Percentiles rank a stretch among this genome's conserved stretches.
phyloP scores from a whole-genome alignment of 805 yeast species.

The Wickerhamiella musiphila region DNA sequence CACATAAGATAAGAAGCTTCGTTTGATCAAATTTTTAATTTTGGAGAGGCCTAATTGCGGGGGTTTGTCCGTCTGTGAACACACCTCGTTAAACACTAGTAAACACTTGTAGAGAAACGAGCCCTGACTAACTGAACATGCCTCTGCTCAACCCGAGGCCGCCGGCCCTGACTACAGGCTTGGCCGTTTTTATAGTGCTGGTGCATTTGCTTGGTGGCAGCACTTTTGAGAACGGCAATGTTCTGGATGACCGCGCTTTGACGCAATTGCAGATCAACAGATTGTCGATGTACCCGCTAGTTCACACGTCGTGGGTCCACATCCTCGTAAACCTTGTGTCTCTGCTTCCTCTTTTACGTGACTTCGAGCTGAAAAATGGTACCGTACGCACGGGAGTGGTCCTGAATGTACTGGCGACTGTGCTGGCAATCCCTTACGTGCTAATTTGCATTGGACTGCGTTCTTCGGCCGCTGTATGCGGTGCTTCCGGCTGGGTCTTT shows the following conservation, averaged over 20 bases:
- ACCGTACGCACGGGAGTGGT: slow-evolving; percentile 75
- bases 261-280: slow-evolving; percentile 31
- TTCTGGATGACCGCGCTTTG: slow-evolving; percentile 40
- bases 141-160: slow-evolving; percentile 18
- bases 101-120: too few relatives aligned
- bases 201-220: slow-evolving; percentile 23
- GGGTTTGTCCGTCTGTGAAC: too few relatives aligned
- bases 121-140: too few relatives aligned
- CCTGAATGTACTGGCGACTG: slow-evolving; percentile 50
- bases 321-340: slow-evolving; percentile 41
- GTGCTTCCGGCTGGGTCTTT: slow-evolving; percentile 64
- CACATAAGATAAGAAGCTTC: too few relatives aligned
- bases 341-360: slow-evolving; percentile 39
- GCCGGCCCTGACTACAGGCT: slow-evolving; percentile 50
- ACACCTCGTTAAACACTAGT: too few relatives aligned
- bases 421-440: slow-evolving; percentile 49
- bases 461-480: slow-evolving; percentile 19
- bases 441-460: slow-evolving; percentile 1
- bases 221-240: slow-evolving; percentile 4
- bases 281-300: slow-evolving; percentile 56
- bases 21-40: too few relatives aligned
- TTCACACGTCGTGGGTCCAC: slow-evolving; percentile 46
- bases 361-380: slow-evolving; percentile 58
- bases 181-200: slow-evolving; percentile 34
- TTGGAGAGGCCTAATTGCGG: too few relatives aligned